These are phyloP conservation scores for Phyllosticta citrichinensis DNA, from an alignment of 2,329 filamentous ascomycete species.

Conservation along the genomic window DNA sequence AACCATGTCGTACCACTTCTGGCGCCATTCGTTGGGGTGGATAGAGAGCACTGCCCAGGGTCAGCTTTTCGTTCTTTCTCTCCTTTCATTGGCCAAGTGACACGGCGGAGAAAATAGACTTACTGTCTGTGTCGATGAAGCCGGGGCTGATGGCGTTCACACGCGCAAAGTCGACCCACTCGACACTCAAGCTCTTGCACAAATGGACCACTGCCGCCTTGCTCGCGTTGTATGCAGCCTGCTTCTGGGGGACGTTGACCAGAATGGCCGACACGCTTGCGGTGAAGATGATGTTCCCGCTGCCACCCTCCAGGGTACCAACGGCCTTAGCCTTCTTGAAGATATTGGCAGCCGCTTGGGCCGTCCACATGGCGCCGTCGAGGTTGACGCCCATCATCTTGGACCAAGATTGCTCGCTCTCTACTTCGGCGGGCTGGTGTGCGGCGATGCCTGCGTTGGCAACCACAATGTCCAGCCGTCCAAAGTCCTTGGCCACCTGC, in stretches of 20 bases:
- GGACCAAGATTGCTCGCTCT: neutral
- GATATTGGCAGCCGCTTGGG: constrained; percentile 28
- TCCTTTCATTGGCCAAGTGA: too few relatives aligned
- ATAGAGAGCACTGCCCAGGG: neutral
- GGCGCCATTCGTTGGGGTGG: constrained; percentile 4
- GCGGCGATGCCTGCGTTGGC: constrained; percentile 10
- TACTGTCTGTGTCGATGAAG: constrained; percentile 10
- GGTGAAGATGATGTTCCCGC: constrained; percentile 29
- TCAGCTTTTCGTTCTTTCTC: neutral
- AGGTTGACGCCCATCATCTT: constrained; percentile 5
- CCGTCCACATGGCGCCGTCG: constrained; percentile 30
- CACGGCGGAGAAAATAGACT: neutral
- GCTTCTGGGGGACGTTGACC: constrained; percentile 32
- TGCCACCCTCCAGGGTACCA: constrained; percentile 13
- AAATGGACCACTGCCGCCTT: constrained; percentile 18
- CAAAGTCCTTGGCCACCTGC: constrained; percentile 8
- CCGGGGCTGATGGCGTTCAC: constrained; percentile 9
- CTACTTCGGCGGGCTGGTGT: constrained; percentile 6
- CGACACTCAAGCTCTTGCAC: constrained; percentile 15
- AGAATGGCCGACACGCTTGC: constrained; percentile 28
- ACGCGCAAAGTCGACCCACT: constrained; percentile 17
- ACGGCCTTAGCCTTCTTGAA: constrained; percentile 25
- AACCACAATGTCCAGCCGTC: constrained; percentile 10
- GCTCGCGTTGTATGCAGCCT: constrained; percentile 20
- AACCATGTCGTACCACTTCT: constrained; percentile 9